Evolutionary conservation across 2,329 filamentous ascomycete species (phyloP).

Genomic region (Sporothrix luriei): DNA sequence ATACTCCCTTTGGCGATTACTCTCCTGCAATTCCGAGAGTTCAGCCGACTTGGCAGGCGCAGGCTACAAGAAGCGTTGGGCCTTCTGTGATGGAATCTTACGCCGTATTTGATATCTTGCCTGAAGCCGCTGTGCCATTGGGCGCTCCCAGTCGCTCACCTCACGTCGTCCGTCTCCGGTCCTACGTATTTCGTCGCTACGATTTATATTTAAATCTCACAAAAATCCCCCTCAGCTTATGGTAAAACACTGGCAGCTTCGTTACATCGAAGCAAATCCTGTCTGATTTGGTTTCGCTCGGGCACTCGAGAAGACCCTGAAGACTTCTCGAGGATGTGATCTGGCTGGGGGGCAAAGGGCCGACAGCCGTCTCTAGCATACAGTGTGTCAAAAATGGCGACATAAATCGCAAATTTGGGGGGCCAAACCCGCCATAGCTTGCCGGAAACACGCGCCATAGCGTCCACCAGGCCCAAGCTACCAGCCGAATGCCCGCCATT

Average conservation of each 20-base stretch:
- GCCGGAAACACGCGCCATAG: neutral
- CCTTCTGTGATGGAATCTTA: neutral
- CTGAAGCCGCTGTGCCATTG: neutral
- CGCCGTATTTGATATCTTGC: too few relatives aligned
- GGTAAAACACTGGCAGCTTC: neutral
- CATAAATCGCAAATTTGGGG: conserved; percentile 25
- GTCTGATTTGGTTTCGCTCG: conserved; percentile 8
- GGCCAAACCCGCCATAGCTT: conserved; percentile 19
- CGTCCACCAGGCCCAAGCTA: neutral
- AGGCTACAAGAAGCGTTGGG: neutral
- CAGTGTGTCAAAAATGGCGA: conserved; percentile 14
- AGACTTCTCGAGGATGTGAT: neutral
- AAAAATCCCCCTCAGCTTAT: conserved; percentile 8
- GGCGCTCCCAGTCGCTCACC: neutral
- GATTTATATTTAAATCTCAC: neutral
- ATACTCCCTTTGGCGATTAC: neutral
- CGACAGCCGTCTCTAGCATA: conserved; percentile 6
- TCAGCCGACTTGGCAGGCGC: conserved; percentile 17
- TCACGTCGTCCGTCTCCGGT: neutral
- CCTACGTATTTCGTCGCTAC: conserved; percentile 2
- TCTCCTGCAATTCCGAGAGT: conserved; percentile 7
- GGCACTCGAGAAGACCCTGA: conserved; percentile 7
- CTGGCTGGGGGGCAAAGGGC: conserved; percentile 18
- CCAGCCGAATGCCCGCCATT: neutral
- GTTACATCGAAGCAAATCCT: neutral